phyloP scores from a whole-genome alignment of 2,329 filamentous ascomycete genomes.

The Paraconiothyrium sp. region DNA sequence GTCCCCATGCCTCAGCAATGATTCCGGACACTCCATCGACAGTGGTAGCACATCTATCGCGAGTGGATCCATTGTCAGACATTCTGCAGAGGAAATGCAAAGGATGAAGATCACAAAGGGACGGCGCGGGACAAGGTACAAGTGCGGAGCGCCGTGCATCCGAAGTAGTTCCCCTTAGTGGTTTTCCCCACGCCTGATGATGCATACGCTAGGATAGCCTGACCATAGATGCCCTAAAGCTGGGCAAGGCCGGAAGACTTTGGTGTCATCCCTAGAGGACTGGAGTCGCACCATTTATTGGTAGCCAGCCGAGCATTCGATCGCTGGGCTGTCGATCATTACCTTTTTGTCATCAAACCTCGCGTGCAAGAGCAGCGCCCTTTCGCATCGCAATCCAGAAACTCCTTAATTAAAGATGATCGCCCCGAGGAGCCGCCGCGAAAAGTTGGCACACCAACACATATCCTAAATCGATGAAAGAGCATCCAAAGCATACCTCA shows the following conservation, averaged over 20 bases:
- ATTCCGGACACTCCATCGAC: constrained; percentile 18
- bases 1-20: constrained; percentile 46
- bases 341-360: background rate
- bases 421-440: background rate
- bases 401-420: background rate
- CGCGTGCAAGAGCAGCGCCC: background rate
- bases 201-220: background rate
- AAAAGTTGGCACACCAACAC: background rate
- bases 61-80: background rate
- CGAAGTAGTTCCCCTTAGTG: constrained; percentile 1
- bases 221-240: background rate
- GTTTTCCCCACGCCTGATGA: background rate
- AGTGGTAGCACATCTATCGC: constrained; percentile 1
- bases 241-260: background rate
- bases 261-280: background rate
- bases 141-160: background rate
- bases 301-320: background rate
- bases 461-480: background rate
- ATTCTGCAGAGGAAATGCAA: background rate
- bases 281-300: background rate
- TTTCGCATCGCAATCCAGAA: background rate
- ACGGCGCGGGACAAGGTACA: background rate
- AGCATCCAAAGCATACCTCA: background rate
- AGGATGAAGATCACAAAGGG: background rate
- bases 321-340: background rate